These are phyloP conservation scores for Oryza glumipatula DNA, from an alignment of 176 grass and related monocot species.

Conservation along the genomic window DNA sequence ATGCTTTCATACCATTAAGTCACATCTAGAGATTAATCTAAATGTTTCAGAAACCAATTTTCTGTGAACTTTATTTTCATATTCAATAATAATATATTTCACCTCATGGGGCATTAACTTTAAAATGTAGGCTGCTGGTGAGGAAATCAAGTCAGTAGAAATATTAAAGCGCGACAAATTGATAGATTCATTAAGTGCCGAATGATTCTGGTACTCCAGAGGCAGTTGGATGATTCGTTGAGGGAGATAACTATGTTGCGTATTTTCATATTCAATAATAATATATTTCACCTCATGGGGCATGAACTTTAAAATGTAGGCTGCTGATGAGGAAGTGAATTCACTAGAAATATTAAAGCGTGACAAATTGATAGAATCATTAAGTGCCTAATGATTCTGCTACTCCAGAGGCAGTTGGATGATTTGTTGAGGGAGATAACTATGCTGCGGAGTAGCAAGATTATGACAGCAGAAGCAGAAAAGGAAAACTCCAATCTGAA, in stretches of 20 bases:
- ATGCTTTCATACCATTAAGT: not conserved
- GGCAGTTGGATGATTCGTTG: slow-evolving; percentile 59
- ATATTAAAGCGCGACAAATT: slow-evolving; percentile 78
- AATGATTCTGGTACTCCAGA: slow-evolving; percentile 51
- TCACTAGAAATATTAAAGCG: slow-evolving; percentile 72
- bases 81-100: not conserved
- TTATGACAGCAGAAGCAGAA: slow-evolving; percentile 63
- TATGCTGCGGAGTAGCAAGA: slow-evolving; percentile 55
- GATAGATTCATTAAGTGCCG: slow-evolving; percentile 60
- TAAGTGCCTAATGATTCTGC: slow-evolving; percentile 43
- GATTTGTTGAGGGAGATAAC: slow-evolving; percentile 60
- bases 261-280: too few relatives aligned
- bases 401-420: slow-evolving; percentile 67
- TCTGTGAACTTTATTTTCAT: too few relatives aligned
- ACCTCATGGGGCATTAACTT: slow-evolving; percentile 27
- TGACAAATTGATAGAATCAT: slow-evolving; percentile 70
- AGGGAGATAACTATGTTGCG: slow-evolving; percentile 58
- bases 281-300: slow-evolving; percentile 6
- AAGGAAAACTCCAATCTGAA: slow-evolving; percentile 77
- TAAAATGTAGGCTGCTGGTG: slow-evolving; percentile 60
- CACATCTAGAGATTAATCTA: not conserved
- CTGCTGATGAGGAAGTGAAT: slow-evolving; percentile 78
- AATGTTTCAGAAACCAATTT: not conserved
- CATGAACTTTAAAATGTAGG: slow-evolving; percentile 50
- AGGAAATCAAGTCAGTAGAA: slow-evolving; percentile 79